Evolutionary conservation across 345 rosid genomes (phyloP).

Genomic region (Gossypium stocksii): DNA sequence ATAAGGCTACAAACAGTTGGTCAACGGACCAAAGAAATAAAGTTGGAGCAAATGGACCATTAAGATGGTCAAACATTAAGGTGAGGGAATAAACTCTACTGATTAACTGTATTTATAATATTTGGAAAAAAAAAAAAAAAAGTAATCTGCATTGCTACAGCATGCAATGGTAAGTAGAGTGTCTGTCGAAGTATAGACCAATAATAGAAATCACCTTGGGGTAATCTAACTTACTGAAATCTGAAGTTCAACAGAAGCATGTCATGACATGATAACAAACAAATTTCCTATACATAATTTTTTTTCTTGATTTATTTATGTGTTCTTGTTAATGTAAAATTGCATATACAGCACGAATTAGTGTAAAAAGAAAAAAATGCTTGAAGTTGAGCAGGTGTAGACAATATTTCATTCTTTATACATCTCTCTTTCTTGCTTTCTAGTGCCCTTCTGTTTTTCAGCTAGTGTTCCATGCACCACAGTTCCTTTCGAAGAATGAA

Average conservation of each 20-base stretch:
- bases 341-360: slow-evolving; percentile 19
- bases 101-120: no score
- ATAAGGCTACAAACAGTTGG: no score
- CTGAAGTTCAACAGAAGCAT: background rate
- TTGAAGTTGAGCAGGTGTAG: slow-evolving; percentile 22
- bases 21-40: no score
- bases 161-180: background rate
- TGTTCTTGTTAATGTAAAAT: background rate
- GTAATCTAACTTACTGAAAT: background rate
- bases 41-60: no score
- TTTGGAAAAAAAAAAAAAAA: no score
- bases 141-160: background rate
- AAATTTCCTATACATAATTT: background rate
- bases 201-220: background rate
- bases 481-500: background rate
- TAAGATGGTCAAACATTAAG: no score
- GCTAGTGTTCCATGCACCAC: background rate
- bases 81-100: no score
- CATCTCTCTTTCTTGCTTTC: slow-evolving; percentile 9
- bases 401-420: slow-evolving; percentile 35
- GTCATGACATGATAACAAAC: background rate
- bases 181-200: background rate
- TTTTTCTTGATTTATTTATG: background rate
- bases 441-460: background rate
- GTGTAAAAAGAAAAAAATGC: slow-evolving; percentile 22